Base-by-base conservation (phyloP, 176 grass and related monocot species). In the Oryza longistaminata region DNA sequence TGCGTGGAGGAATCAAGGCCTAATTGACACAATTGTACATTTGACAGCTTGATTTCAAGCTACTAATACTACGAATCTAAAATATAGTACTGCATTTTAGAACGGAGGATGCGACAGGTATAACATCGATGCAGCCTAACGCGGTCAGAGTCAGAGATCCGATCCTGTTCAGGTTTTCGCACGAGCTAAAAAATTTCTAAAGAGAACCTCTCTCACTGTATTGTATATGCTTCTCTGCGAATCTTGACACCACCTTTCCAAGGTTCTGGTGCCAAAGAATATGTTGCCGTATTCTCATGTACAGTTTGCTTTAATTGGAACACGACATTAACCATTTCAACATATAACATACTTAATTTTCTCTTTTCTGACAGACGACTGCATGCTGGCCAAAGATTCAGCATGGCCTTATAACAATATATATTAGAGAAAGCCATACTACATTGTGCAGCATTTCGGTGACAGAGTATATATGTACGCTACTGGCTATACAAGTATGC, bases 261-360 rank as follows among this genome's bases (percentile, higher is more conserved):
- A 77, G 52, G 67, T 86, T 86, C 67, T 58, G 6, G 19, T 62
- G 8, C 62, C 11, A 71, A 71, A 46, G 37, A 70, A 79, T 85
- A 19, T 79, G 12, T 64, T 7, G 22, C 1, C 44, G 17, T 64
- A 43, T 70, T 45, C 33, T 35, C 74, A 60, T 43, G 44, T 76
- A 39, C 70, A 50, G 11, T 49, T 75, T 12, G 16, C 11, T 22
- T 27, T 27, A 27, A 27, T 34, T n/a, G 10, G 19, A 61, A 61
- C 1, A n/a, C 58, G 19, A 60, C 2, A 27, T 27, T 27, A 60
- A 3, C 0, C 21, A 62, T 62, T 58, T 8, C 21, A 21, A 62
- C 21, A 2, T 27, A 62, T 24, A n/a, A n/a, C 58, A 62, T 24
- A 62, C 58, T 62, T n/a, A 39, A 39, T 39, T 39, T 39, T 39